Evolutionary conservation across 352 stramenopile genomes (phyloP).

Genomic region (Phytophthora megakarya): DNA sequence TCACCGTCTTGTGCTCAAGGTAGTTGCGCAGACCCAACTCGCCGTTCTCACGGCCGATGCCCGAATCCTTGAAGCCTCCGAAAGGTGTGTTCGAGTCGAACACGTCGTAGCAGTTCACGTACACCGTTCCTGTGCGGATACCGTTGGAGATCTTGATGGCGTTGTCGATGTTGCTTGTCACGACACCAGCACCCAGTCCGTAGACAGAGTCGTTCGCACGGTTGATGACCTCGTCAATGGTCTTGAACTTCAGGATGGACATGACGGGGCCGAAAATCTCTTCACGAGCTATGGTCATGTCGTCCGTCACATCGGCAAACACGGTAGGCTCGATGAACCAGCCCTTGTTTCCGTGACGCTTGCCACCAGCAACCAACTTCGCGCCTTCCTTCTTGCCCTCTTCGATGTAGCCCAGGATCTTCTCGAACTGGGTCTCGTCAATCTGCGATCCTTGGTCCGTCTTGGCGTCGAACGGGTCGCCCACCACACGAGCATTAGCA

Average conservation of each 20-base stretch:
- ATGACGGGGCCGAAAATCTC: conserved; percentile 14
- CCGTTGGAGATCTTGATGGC: conserved; percentile 85
- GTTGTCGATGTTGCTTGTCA: conserved; percentile 84
- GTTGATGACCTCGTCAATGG: conserved; percentile 64
- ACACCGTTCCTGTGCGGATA: conserved; percentile 92
- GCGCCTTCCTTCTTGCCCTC: conserved; percentile 83
- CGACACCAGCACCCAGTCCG: conserved; percentile 88
- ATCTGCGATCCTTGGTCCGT: conserved; percentile 65
- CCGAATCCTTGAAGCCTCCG: conserved; percentile 86
- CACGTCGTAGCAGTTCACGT: conserved; percentile 94
- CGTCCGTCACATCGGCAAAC: conserved; percentile 74
- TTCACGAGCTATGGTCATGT: conserved; percentile 38
- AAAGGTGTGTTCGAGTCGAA: conserved; percentile 88
- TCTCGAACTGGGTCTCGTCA: conserved; percentile 71
- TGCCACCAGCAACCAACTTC: conserved; percentile 74
- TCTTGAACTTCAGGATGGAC: conserved; percentile 12
- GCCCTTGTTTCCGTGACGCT: conserved; percentile 58
- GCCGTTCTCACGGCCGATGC: conserved; percentile 79
- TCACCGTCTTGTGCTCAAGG: conserved; percentile 77
- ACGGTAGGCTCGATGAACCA: conserved; percentile 94
- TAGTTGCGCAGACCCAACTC: conserved; percentile 78
- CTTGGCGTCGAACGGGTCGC: conserved; percentile 47
- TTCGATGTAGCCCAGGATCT: conserved; percentile 84
- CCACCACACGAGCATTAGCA: conserved; percentile 57
- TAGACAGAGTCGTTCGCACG: conserved; percentile 88